Evolutionary conservation across 2,329 filamentous ascomycete genomes (phyloP).

Genomic region (Hypoxylon sp.): DNA sequence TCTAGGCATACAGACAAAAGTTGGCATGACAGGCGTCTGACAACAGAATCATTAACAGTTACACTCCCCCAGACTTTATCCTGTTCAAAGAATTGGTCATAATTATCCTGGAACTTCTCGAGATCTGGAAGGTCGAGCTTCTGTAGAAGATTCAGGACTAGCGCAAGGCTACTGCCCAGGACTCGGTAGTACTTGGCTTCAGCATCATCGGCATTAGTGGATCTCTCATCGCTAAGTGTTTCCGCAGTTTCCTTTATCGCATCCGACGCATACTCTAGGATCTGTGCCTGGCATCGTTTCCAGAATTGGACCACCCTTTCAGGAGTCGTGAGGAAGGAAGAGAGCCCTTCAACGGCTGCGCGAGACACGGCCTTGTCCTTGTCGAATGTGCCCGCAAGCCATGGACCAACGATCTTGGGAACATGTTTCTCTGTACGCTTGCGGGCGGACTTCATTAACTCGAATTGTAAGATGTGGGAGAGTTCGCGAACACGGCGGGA

Average conservation of each 20-base stretch:
- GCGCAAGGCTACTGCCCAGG: slow-evolving; percentile 67
- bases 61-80: slow-evolving; percentile 77
- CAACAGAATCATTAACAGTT: slow-evolving; percentile 70
- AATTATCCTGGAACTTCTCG: slow-evolving; percentile 71
- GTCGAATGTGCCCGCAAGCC: slow-evolving; percentile 92
- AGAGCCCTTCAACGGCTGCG: slow-evolving; percentile 83
- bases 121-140: slow-evolving; percentile 67
- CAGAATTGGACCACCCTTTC: slow-evolving; percentile 85
- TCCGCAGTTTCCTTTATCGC: slow-evolving; percentile 84
- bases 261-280: slow-evolving; percentile 85
- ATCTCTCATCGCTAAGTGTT: slow-evolving; percentile 90
- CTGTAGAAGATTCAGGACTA: slow-evolving; percentile 68
- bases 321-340: slow-evolving; percentile 80
- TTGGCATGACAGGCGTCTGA: slow-evolving; percentile 67
- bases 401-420: slow-evolving; percentile 84
- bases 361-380: slow-evolving; percentile 82
- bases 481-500: slow-evolving; percentile 89
- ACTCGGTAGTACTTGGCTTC: slow-evolving; percentile 89
- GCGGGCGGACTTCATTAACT: slow-evolving; percentile 73
- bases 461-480: slow-evolving; percentile 80
- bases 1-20: slow-evolving; percentile 66
- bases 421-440: slow-evolving; percentile 88
- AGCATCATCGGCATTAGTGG: slow-evolving; percentile 86
- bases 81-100: slow-evolving; percentile 76
- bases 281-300: slow-evolving; percentile 83